Percentiles rank a stretch among this genome's conserved stretches.
phyloP scores from a whole-genome alignment of 805 yeast species.

The Kuraishia floccosa region DNA sequence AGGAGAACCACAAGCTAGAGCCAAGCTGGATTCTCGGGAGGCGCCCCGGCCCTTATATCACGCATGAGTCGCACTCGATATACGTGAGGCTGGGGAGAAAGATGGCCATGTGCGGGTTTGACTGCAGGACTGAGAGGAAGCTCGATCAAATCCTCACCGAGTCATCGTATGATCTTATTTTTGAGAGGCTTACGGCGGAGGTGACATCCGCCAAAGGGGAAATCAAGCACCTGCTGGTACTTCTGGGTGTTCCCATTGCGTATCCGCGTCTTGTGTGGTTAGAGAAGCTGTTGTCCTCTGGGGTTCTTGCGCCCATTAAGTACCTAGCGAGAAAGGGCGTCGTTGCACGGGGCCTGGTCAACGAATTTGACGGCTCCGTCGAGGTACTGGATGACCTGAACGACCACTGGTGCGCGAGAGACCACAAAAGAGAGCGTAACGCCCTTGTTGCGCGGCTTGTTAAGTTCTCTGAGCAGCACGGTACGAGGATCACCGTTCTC shows the following conservation, averaged over 20 bases:
- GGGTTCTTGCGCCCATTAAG: slow-evolving; percentile 51
- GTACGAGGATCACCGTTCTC: slow-evolving; percentile 71
- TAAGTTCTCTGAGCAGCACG: slow-evolving; percentile 50
- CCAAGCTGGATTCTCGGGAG: slow-evolving; percentile 59
- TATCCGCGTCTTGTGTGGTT: slow-evolving; percentile 92
- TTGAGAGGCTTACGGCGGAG: slow-evolving; percentile 49
- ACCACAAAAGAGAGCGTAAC: slow-evolving; percentile 84
- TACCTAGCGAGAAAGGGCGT: slow-evolving; percentile 50
- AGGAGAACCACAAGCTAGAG: slow-evolving; percentile 24
- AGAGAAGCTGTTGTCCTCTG: slow-evolving; percentile 62
- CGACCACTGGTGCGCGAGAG: slow-evolving; percentile 92
- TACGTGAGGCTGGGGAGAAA: slow-evolving; percentile 67
- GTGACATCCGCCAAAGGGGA: slow-evolving; percentile 34
- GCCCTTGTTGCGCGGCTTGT: slow-evolving; percentile 47
- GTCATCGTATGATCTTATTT: slow-evolving; percentile 48
- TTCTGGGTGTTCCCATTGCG: slow-evolving; percentile 92
- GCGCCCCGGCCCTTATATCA: slow-evolving; percentile 56
- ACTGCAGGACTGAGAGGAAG: slow-evolving; percentile 87
- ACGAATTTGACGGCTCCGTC: slow-evolving; percentile 85
- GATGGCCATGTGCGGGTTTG: slow-evolving; percentile 68
- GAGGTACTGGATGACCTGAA: slow-evolving; percentile 88
- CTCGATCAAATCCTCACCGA: slow-evolving; percentile 41
- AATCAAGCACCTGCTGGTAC: slow-evolving; percentile 64
- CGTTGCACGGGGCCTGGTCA: slow-evolving; percentile 61
- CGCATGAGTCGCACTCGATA: slow-evolving; percentile 53